A percentile compares a stretch with the other conserved stretches of the same genome.
phyloP scores from a whole-genome alignment of 2,329 filamentous ascomycete genomes.

The Dactylellina leptospora region DNA sequence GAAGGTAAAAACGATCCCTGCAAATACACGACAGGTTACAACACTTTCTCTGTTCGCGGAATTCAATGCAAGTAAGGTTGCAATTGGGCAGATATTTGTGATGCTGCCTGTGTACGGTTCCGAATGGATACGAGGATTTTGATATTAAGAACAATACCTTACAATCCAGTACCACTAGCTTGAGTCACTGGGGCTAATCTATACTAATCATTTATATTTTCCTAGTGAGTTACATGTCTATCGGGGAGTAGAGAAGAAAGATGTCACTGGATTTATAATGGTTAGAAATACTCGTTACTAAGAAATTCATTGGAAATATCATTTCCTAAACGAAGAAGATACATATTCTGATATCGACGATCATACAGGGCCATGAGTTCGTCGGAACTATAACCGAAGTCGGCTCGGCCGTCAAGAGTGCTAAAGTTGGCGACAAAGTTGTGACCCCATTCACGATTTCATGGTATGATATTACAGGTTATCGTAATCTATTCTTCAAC shows the following conservation, averaged over 20 bases:
- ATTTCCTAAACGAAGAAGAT: not conserved
- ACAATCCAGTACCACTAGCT: not conserved
- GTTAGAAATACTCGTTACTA: too few species aligned
- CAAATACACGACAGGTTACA: too few species aligned
- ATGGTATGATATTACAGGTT: constrained; percentile 66
- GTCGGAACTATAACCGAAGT: constrained; percentile 76
- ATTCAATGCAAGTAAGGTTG: too few species aligned
- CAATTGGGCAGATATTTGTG: too few species aligned
- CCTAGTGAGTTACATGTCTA: constrained; percentile 83
- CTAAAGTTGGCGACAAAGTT: constrained; percentile 78
- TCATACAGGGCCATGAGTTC: constrained; percentile 78
- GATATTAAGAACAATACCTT: not conserved
- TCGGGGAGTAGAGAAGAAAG: constrained; percentile 78
- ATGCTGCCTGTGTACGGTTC: not conserved
- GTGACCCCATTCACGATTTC: constrained; percentile 85
- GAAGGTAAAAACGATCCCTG: constrained; percentile 76
- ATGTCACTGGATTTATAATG: constrained; percentile 69
- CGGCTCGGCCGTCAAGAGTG: constrained; percentile 73
- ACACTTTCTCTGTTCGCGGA: not conserved
- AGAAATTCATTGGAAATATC: too few species aligned
- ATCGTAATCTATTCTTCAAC: constrained; percentile 39
- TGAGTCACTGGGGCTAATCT: not conserved
- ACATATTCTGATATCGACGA: not conserved
- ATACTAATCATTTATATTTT: not conserved
- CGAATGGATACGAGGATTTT: not conserved